Percentiles rank a stretch among this genome's conserved stretches.
These are phyloP conservation scores for Xylaria sp. DNA, from an alignment of 2,329 filamentous ascomycete genomes.

Conservation along the genomic window DNA sequence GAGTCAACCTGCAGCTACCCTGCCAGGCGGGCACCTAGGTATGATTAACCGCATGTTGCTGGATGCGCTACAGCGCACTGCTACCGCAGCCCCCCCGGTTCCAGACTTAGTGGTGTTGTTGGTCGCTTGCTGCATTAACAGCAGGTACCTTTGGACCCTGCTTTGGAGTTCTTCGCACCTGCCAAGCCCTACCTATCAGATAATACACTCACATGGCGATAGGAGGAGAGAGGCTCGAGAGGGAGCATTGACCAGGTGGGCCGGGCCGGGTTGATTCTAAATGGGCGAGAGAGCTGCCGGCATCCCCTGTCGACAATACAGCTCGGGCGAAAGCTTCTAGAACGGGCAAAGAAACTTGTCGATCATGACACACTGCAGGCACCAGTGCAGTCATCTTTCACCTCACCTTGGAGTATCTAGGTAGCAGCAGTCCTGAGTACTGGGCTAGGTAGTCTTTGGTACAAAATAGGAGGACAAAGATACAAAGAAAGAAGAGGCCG, in stretches of 20 bases:
- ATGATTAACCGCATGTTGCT: not conserved
- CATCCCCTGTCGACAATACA: constrained; percentile 26
- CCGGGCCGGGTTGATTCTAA: constrained; percentile 29
- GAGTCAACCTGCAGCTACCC: constrained; percentile 35
- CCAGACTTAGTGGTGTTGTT: too few relatives aligned
- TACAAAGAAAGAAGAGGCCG: not conserved
- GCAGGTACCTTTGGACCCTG: too few relatives aligned
- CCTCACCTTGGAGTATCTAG: not conserved
- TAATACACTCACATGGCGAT: not conserved
- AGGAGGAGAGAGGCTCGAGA: too few relatives aligned
- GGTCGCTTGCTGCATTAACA: too few relatives aligned
- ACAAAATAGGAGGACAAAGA: not conserved
- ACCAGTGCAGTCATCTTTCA: constrained; percentile 31
- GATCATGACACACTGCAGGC: constrained; percentile 35
- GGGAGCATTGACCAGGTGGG: constrained; percentile 31
- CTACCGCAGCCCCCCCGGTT: not conserved
- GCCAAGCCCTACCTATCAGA: not conserved
- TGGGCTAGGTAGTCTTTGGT: not conserved
- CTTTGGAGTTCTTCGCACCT: too few relatives aligned
- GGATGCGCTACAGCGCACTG: not conserved
- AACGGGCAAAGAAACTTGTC: constrained; percentile 40
- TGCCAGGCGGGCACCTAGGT: constrained; percentile 1
- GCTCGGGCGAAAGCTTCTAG: constrained; percentile 44
- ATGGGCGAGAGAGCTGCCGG: constrained; percentile 11
- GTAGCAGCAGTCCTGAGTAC: not conserved